Evolutionary conservation across 805 yeast species (phyloP), one percentile per base, ranked within the genome.

Genomic region (Lipomyces sp.): DNA sequence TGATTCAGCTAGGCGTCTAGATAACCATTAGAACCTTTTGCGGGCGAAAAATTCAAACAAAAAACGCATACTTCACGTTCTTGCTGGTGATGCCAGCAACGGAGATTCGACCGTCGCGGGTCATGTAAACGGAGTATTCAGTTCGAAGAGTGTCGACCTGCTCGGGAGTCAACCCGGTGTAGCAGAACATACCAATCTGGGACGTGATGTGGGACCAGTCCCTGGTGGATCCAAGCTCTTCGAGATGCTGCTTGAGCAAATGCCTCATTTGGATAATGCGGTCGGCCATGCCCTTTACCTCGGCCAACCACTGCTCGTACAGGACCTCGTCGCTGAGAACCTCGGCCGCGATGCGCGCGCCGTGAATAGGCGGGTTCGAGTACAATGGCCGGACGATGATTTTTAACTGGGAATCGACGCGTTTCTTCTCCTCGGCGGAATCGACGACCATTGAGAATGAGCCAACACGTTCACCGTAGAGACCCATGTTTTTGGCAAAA

Each of bases 101-200:
- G 61, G 96, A 89, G 77, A 94, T 86, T 76, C 99, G 87, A 50
- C 98, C 98, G 77, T 92, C 95, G 69, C 86, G 84, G 35, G 97
- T 92, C 73, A 95, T 86, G 78, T 94, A 94, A 51, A 94, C 88
- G 18, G 90, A 86, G 79, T 81, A 88, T 77, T 90, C 87, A 60
- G 84, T 81, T 76, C 90, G 88, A 74, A 94, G 83, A 69, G 82
- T 79, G 65, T 85, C 82, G 59, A 91, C 94, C 80, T 92, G 96
- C 59, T 84, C 86, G 56, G 85, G 81, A 39, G 79, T 76, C 69
- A 94, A 83, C 6, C 97, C 97, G 45, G 98, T 93, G 82, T 85
- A 94, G 74, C 94, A 90, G 80, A 94, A 94, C 98, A 94, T 94
- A 73, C 99, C 99, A 77, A 94, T 89, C 79, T 94, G 98, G 75